Conservation (phyloP, 345 rosid species). For the Hypericum perforatum region DNA sequence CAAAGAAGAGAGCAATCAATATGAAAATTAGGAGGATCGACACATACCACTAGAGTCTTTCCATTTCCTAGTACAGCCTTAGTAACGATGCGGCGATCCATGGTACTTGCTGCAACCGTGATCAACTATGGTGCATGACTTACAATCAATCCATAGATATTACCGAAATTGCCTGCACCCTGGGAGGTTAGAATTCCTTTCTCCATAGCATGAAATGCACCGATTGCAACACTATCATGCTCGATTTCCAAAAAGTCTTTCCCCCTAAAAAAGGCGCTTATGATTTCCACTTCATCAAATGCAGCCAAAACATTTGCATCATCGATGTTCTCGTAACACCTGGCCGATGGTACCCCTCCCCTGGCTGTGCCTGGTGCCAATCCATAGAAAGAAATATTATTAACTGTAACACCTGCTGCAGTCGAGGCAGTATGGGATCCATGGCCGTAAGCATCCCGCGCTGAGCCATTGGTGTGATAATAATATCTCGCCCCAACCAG, state of each 20-base stretch:
- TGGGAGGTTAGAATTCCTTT: constrained; percentile 18
- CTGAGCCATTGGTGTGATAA: not conserved
- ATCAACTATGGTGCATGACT: too few species aligned
- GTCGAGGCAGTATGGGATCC: too few species aligned
- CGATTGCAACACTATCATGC: constrained; percentile 14
- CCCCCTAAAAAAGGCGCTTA: constrained; percentile 18
- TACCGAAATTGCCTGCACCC: too few species aligned
- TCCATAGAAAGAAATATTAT: constrained; percentile 4
- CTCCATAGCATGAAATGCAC: constrained; percentile 22
- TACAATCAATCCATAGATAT: too few species aligned
- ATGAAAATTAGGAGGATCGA: too few species aligned
- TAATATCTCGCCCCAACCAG: constrained; percentile 13
- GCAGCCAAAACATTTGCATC: constrained; percentile 5
- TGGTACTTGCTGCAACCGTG: too few species aligned
- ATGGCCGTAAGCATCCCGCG: constrained; percentile 11
- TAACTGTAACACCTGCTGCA: constrained; percentile 9
- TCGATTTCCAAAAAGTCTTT: fast-evolving
- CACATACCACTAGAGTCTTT: too few species aligned
- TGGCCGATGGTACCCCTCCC: constrained; percentile 16
- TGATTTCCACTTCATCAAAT: constrained; percentile 10
- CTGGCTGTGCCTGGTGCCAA: constrained; percentile 7
- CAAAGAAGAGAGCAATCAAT: too few species aligned
- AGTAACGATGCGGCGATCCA: too few species aligned
- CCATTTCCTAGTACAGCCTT: too few species aligned
- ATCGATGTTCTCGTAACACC: constrained; percentile 10